phyloP scores from a whole-genome alignment of 2,329 filamentous ascomycete species.

The Penicillium glabrum region DNA sequence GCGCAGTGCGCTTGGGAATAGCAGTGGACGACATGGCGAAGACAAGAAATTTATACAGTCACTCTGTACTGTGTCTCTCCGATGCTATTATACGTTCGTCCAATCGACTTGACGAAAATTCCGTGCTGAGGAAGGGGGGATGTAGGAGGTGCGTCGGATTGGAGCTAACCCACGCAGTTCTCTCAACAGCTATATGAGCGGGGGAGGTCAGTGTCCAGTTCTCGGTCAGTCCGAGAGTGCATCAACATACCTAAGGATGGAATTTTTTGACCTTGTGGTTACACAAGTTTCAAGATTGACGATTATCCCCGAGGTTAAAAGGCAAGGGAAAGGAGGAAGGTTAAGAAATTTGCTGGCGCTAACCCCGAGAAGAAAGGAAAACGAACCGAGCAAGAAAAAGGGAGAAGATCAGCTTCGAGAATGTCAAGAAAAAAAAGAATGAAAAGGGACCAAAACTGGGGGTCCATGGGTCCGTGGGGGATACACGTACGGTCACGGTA shows the following conservation, averaged over 20 bases:
- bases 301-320: neutral
- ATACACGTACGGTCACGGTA: neutral
- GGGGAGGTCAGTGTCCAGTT: neutral
- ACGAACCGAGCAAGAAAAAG: neutral
- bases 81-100: neutral
- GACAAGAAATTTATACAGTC: neutral
- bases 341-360: neutral
- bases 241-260: neutral
- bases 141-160: neutral
- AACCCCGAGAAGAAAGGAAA: neutral
- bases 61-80: neutral
- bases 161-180: neutral
- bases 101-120: neutral
- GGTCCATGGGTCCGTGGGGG: neutral
- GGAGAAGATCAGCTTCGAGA: neutral
- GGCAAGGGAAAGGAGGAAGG: neutral
- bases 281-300: neutral
- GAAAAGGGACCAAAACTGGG: slow-evolving; percentile 9
- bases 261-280: neutral
- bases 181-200: neutral
- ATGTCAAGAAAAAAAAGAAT: slow-evolving; percentile 4
- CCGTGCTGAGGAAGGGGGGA: neutral
- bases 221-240: neutral
- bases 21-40: slow-evolving; percentile 52
- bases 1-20: slow-evolving; percentile 46